Evolutionary conservation across 2,329 filamentous ascomycete genomes (phyloP), one percentile per base, ranked within the genome.

Genomic region (Sporothrix curviconia): DNA sequence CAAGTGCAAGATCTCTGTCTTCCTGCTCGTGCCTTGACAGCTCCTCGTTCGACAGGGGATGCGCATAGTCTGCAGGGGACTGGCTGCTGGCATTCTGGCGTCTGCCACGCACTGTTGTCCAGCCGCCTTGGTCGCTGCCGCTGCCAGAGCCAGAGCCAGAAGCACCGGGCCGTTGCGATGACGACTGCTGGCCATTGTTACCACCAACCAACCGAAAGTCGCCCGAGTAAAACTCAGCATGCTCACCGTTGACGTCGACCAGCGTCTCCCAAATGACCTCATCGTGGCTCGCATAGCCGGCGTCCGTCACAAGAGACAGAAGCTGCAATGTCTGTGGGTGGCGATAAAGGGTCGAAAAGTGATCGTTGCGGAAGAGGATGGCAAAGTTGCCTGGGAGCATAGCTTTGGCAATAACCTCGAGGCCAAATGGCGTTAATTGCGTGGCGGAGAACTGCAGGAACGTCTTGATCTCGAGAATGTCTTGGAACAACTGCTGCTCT

Each of bases 261-360:
- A 99, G 77, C 9, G 87, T 94, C 71, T 99, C 94, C 94, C 94
- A 99, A 0, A 99, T 90, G 12, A 99, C 85, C 68, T 97, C 92
- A 15, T 91, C 87, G 64, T 96, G 90, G 9, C 79, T 82, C 11
- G 87, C 85, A 67, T 95, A 99, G 1, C 94, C 94, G 25, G 90
- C 88, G 68, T 99, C 94, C 0, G 94, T 97, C 14, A 99, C 91
- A 3, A 99, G 75, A 0, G 89, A 90, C 62, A 92, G 82, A 1
- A 97, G 78, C 63, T 89, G 81, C 40, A 83, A 78, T 0, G 86
- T 90, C 44, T 85, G 76, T 0, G 92, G 90, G 65, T 97, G 90
- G 60, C 92, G 90, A 71, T 95, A 96, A 0, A 99, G 71, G 0
- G 92, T 97, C 42, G 90, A 91, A 67, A 99, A 99, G 69, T 99